A percentile compares a stretch with the other conserved stretches of the same genome.
phyloP scores from a whole-genome alignment of 352 stramenopile species.

The Blastocystis sp. region DNA sequence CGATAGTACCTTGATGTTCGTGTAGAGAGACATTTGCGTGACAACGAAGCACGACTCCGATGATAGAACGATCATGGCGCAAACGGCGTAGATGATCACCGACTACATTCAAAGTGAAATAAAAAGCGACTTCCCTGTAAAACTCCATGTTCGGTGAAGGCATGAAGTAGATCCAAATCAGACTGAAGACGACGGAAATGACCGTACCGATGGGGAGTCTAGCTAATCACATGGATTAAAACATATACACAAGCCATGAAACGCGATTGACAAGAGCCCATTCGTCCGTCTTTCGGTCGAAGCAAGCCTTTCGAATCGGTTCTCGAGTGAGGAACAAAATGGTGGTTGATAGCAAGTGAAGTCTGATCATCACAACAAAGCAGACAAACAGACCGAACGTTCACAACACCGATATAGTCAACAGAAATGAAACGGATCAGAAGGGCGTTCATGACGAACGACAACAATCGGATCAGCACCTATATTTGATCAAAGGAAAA shows the following conservation, averaged over 20 bases:
- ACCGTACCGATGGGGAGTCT: slow-evolving; percentile 30
- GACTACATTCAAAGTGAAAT: neutral
- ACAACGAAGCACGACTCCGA: slow-evolving; percentile 37
- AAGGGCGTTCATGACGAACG: slow-evolving; percentile 24
- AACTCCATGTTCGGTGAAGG: slow-evolving; percentile 3
- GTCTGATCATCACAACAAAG: neutral
- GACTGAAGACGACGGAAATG: neutral
- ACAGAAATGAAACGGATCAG: slow-evolving; percentile 29
- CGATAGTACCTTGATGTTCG: slow-evolving; percentile 54
- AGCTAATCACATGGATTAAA: neutral
- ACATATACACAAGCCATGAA: neutral
- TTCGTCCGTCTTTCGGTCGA: slow-evolving; percentile 8
- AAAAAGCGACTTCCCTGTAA: neutral
- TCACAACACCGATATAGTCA: slow-evolving; percentile 15
- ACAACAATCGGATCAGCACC: slow-evolving; percentile 23
- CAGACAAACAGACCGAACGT: neutral
- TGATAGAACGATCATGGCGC: neutral
- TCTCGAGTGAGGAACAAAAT: slow-evolving; percentile 46
- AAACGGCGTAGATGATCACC: neutral
- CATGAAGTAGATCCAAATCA: slow-evolving; percentile 42
- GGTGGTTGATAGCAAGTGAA: neutral
- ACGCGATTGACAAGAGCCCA: neutral
- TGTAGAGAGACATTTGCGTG: slow-evolving; percentile 4
- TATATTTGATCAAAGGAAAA: neutral
- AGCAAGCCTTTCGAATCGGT: slow-evolving; percentile 48